Evolutionary conservation across 805 yeast genomes (phyloP).

Genomic region (Candida boidinii): DNA sequence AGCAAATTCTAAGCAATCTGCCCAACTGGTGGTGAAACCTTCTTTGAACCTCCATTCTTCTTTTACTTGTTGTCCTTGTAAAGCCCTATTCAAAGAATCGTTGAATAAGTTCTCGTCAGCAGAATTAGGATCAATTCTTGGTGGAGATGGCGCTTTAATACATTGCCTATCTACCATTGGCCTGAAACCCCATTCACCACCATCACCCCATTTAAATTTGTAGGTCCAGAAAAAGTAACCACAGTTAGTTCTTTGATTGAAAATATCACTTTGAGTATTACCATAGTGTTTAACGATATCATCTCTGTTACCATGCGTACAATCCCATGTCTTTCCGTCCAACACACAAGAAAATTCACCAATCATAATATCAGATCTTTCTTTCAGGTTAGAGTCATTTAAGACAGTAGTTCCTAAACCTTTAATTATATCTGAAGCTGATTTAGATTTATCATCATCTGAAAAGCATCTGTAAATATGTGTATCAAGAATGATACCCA

Average conservation of each 20-base stretch:
- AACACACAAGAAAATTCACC: slow-evolving; percentile 91
- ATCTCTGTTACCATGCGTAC: slow-evolving; percentile 34
- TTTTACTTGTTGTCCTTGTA: slow-evolving; percentile 45
- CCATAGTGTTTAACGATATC: slow-evolving; percentile 58
- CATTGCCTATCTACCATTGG: slow-evolving; percentile 66
- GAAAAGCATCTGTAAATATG: slow-evolving; percentile 86
- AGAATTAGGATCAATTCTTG: slow-evolving; percentile 12
- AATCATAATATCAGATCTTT: slow-evolving; percentile 54
- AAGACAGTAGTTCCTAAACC: slow-evolving; percentile 45
- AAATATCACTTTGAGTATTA: slow-evolving; percentile 36
- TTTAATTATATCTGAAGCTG: slow-evolving; percentile 53
- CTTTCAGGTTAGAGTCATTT: slow-evolving; percentile 38
- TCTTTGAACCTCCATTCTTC: slow-evolving; percentile 79
- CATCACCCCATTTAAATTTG: slow-evolving; percentile 80
- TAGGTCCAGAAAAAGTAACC: slow-evolving; percentile 90
- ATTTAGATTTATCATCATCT: slow-evolving; percentile 58
- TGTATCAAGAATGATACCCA: slow-evolving; percentile 71
- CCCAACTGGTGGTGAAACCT: slow-evolving; percentile 72
- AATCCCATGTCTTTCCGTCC: slow-evolving; percentile 69
- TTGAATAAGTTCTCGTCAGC: slow-evolving; percentile 36
- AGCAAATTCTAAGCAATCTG: slow-evolving; percentile 63
- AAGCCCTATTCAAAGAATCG: slow-evolving; percentile 28
- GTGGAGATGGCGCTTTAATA: slow-evolving; percentile 27
- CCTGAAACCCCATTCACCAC: slow-evolving; percentile 94
- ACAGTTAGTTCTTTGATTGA: slow-evolving; percentile 45